Conservation (phyloP, 371 early-diverging fungal genomes). For the Mortierella sp. region DNA sequence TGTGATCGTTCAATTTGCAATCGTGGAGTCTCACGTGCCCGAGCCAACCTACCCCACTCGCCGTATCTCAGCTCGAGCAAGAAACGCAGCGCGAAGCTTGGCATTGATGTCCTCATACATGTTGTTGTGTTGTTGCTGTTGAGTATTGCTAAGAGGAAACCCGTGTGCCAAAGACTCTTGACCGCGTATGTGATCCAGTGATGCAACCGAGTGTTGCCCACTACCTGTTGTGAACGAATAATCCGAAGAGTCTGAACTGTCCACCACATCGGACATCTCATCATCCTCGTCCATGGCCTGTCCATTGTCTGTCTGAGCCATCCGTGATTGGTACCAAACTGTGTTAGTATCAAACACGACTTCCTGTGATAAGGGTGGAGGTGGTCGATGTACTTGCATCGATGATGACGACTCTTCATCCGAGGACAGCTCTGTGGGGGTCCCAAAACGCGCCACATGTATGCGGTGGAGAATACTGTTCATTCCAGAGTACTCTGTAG, state of each 20-base stretch:
- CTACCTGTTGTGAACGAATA: no score
- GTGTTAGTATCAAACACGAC: slow-evolving; percentile 12
- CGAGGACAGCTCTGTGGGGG: slow-evolving; percentile 17
- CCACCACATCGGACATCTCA: slow-evolving; percentile 39
- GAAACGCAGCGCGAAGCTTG: slow-evolving; percentile 46
- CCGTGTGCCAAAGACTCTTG: neutral
- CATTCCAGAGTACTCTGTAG: slow-evolving; percentile 31
- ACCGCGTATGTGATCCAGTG: neutral
- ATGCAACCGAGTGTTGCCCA: no score
- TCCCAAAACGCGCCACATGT: slow-evolving; percentile 42
- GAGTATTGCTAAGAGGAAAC: neutral
- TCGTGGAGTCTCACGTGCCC: no score
- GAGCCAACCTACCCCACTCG: no score
- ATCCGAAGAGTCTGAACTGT: neutral
- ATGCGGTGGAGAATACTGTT: slow-evolving; percentile 35
- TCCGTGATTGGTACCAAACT: slow-evolving; percentile 17
- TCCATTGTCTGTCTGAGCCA: no score
- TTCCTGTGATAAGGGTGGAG: neutral
- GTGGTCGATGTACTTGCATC: neutral
- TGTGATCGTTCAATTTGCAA: no score
- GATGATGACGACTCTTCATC: neutral
- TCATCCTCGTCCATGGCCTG: slow-evolving; percentile 34
- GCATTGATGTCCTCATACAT: slow-evolving; percentile 45
- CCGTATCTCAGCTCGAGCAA: slow-evolving; percentile 25
- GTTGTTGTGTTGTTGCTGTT: neutral